Evolutionary conservation across 257 asterid species (phyloP).

Genomic region (Solanum clarkiae): DNA sequence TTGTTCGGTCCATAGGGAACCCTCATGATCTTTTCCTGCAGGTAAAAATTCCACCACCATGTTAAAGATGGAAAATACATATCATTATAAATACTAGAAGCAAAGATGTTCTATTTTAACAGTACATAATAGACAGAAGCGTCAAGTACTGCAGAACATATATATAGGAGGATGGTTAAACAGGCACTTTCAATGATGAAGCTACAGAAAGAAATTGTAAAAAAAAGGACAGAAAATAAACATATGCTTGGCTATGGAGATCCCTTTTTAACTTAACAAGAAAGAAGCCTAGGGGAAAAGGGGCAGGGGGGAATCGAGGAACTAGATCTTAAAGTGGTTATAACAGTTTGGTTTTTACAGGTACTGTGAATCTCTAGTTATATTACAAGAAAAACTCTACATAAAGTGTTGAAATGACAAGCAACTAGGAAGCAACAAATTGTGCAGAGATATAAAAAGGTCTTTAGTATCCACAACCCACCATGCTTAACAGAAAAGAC

Average conservation of each 20-base stretch:
- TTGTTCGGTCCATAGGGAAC: slow-evolving; percentile 83
- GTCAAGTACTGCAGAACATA: background rate
- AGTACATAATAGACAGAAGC: background rate
- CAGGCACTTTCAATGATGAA: background rate
- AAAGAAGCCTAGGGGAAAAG: background rate
- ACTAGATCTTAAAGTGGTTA: background rate
- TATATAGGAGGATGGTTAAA: background rate
- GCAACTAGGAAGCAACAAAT: background rate
- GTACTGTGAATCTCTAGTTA: background rate
- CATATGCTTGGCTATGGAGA: background rate
- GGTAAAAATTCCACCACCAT: slow-evolving; percentile 7
- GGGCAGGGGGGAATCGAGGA: background rate
- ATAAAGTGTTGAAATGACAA: background rate
- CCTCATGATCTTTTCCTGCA: slow-evolving; percentile 97
- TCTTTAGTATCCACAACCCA: background rate
- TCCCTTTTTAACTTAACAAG: background rate
- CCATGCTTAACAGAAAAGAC: background rate
- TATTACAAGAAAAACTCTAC: background rate
- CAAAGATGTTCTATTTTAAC: background rate
- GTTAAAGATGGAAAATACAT: background rate
- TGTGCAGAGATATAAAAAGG: background rate
- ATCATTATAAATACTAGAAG: background rate
- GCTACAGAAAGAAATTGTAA: background rate
- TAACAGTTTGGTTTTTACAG: background rate
- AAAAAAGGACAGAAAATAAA: background rate